Evolutionary conservation across 2,329 filamentous ascomycete genomes (phyloP), one percentile per base, ranked within the genome.

Genomic region (Colletotrichum sp.): DNA sequence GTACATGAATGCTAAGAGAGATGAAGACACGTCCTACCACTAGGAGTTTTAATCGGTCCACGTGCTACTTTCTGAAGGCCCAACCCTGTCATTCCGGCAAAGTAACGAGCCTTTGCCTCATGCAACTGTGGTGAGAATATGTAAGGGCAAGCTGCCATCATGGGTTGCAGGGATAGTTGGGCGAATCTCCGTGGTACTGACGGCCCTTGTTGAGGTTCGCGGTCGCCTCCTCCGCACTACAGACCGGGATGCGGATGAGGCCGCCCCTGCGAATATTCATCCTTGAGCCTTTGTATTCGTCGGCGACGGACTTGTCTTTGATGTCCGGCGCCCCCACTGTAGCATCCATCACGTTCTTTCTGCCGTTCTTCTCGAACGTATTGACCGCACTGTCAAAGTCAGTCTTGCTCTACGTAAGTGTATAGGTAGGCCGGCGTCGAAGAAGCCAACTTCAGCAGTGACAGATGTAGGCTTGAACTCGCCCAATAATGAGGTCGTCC

Each of bases 381-480:
- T 43, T 62, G 30, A 70, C 56, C 18, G 68, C 68, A 25, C 68
- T 64, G 58, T 12, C 13, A 32, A 8, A 30, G 66, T 68, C 43
- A 68, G 66, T 36, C 16, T 43, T 43, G 36, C 36, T 43, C 36
- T 43, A 43, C 36, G 15, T 18, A 43, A 43, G 36, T 43, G 36
- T 43, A 18, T 43, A 0, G 0, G 18, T 43, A 43, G 36, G 36
- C 16, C 36, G 36, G 16, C 18, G 16, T 43, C 18, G 36, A 18
- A 18, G 16, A 18, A 4, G 36, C 36, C 36, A 16, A 2, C 36
- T 43, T 16, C 36, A 43, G 0, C 36, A 39, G 34, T 39, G 34
- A 39, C 0, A 15, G 0, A 0, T 39, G 15, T 39, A 39, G 34
- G 0, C 15, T 60, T 0, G 12, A 16, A 64, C 30, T 25, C 22